These are phyloP conservation scores for Incumbomyces delicatus DNA, from an alignment of 2,329 filamentous ascomycete species.

Conservation along the genomic window DNA sequence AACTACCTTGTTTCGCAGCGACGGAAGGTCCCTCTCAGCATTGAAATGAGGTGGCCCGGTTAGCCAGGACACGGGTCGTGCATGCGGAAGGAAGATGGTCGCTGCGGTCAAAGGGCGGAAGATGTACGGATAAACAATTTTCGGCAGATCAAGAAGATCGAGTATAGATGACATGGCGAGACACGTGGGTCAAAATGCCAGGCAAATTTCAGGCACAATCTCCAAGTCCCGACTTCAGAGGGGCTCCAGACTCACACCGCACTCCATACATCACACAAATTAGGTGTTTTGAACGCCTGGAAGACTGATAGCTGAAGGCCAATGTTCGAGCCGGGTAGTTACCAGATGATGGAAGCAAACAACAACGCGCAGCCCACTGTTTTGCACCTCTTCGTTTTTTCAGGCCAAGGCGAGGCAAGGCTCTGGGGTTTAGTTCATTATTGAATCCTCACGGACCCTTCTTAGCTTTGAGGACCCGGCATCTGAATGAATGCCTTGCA, in stretches of 20 bases:
- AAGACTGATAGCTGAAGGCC: no score
- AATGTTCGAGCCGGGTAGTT: no score
- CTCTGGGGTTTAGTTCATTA: no score
- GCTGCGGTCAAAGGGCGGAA: slow-evolving; percentile 14
- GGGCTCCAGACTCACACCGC: no score
- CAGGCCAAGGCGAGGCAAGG: no score
- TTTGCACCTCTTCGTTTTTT: no score
- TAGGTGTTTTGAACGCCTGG: no score
- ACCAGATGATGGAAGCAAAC: no score
- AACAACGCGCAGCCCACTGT: no score
- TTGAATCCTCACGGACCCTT: no score
- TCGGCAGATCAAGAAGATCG: slow-evolving; percentile 11
- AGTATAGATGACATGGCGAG: slow-evolving; percentile 4
- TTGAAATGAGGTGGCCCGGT: slow-evolving; percentile 23
- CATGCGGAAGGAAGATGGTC: slow-evolving; percentile 12
- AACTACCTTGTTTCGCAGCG: slow-evolving; percentile 41
- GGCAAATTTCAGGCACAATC: neutral
- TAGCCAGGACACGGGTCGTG: slow-evolving; percentile 17
- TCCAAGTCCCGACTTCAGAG: no score
- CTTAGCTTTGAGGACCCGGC: neutral
- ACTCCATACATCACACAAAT: no score
- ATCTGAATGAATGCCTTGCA: neutral
- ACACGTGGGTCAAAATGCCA: slow-evolving; percentile 10
- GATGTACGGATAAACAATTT: slow-evolving; percentile 13
- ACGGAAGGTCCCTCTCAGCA: slow-evolving; percentile 36